Percentiles rank a stretch among this genome's conserved stretches.
Conservation (phyloP, 2,329 filamentous ascomycete genomes). For the Coniochaeta hoffmannii region DNA sequence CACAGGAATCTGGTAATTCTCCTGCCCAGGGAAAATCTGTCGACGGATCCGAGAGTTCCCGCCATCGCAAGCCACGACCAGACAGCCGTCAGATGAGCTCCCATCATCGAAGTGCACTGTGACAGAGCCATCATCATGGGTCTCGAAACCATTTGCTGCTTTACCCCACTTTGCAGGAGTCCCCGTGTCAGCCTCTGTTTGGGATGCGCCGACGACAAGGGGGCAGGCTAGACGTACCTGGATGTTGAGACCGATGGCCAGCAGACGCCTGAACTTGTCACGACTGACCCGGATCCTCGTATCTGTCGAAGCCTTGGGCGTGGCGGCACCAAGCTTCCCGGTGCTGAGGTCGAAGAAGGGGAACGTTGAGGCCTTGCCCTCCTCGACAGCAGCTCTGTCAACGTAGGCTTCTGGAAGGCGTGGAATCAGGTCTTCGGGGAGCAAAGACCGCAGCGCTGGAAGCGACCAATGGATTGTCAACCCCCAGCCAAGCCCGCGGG, state of each 20-base stretch:
- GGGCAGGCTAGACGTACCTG: constrained; percentile 23
- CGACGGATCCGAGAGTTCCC: constrained; percentile 34
- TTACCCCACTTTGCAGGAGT: constrained; percentile 30
- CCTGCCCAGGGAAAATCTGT: constrained; percentile 24
- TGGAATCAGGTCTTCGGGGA: constrained; percentile 37
- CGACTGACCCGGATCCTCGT: constrained; percentile 40
- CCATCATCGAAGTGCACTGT: constrained; percentile 40
- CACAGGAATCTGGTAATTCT: constrained; percentile 36
- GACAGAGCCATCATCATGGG: constrained; percentile 22
- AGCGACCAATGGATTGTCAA: constrained; percentile 58
- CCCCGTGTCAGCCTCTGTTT: background rate
- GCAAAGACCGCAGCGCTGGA: constrained; percentile 38
- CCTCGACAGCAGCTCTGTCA: constrained; percentile 39
- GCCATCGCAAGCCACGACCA: constrained; percentile 46
- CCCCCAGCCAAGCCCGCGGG: constrained; percentile 51
- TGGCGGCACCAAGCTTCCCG: constrained; percentile 30
- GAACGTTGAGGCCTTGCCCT: constrained; percentile 40
- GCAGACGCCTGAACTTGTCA: constrained; percentile 34
- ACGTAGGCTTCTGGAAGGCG: constrained; percentile 45
- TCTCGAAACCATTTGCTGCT: constrained; percentile 22
- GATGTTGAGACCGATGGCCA: constrained; percentile 38
- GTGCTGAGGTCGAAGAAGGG: constrained; percentile 49
- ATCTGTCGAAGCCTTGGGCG: constrained; percentile 35
- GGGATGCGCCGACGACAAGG: background rate
- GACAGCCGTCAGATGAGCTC: constrained; percentile 27